Conservation (phyloP, 768 basidiomycete genomes). For the Suillus variegatus region DNA sequence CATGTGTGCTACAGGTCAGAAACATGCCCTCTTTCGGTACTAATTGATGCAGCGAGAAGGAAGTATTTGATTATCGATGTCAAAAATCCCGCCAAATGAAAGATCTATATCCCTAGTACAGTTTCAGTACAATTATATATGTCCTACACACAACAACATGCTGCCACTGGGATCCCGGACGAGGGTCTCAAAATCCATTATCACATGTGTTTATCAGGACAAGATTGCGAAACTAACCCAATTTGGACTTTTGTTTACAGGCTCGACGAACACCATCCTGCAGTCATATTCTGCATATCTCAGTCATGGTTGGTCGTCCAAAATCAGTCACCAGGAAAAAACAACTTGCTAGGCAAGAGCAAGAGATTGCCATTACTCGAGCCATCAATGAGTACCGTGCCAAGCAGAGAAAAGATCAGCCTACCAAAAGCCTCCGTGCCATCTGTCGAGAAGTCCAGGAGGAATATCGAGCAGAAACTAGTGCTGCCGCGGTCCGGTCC, state of each 20-base stretch:
- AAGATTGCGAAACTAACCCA: neutral
- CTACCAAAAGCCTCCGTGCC: too few species aligned
- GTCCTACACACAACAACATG: neutral
- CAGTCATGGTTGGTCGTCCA: neutral
- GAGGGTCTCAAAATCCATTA: neutral
- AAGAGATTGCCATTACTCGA: neutral
- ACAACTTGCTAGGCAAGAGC: constrained; percentile 1
- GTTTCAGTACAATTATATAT: neutral
- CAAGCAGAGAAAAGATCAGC: too few species aligned
- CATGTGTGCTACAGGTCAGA: neutral
- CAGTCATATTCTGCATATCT: neutral
- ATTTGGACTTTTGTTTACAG: neutral
- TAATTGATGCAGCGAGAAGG: neutral
- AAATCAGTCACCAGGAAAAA: neutral
- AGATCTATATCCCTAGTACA: neutral
- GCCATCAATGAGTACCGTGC: neutral
- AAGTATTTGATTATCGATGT: neutral
- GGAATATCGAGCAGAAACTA: too few species aligned
- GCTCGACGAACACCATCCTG: neutral
- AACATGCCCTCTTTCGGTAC: neutral
- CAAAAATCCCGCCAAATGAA: neutral
- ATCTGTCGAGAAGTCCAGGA: too few species aligned
- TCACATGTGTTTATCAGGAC: neutral
- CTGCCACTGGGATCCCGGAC: neutral
- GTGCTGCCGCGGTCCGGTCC: too few species aligned